Conservation (phyloP, 108 stramenopile genomes). For the Schizochytrium sp. region DNA sequence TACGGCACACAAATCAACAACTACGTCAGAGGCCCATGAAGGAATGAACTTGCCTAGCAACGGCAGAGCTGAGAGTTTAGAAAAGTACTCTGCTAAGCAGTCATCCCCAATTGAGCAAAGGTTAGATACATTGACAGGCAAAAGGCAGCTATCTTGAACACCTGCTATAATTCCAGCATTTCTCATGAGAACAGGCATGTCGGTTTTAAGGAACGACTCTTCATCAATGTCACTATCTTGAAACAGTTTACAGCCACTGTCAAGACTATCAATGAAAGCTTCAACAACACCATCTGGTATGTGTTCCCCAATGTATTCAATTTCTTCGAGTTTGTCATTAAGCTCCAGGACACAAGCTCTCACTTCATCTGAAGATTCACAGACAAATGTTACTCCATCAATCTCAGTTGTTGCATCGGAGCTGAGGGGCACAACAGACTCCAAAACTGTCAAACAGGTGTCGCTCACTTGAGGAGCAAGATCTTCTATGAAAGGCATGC, state of each 20-base stretch:
- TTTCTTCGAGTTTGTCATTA: neutral
- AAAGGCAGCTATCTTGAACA: neutral
- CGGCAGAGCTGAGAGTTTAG: neutral
- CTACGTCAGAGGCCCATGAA: conserved; percentile 26
- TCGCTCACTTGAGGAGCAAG: conserved; percentile 8
- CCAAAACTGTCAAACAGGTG: neutral
- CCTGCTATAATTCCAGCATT: conserved; percentile 23
- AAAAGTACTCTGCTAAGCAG: conserved; percentile 4
- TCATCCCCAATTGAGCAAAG: neutral
- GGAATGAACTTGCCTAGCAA: conserved; percentile 17
- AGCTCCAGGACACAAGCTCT: neutral
- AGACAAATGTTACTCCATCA: conserved; percentile 19
- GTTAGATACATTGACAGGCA: neutral
- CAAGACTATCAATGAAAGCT: conserved; percentile 20
- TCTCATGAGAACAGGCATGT: conserved; percentile 14
- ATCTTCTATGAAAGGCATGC: neutral
- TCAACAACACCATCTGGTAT: conserved; percentile 12
- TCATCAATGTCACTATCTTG: neutral
- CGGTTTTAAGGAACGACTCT: neutral
- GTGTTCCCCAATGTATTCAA: conserved; percentile 14
- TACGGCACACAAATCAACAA: conserved; percentile 38
- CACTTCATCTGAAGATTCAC: neutral
- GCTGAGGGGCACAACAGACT: neutral
- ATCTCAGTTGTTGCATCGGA: neutral
- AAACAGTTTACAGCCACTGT: conserved; percentile 55